Conservation (phyloP, 768 basidiomycete genomes). For the Cantharellus anzutake region DNA sequence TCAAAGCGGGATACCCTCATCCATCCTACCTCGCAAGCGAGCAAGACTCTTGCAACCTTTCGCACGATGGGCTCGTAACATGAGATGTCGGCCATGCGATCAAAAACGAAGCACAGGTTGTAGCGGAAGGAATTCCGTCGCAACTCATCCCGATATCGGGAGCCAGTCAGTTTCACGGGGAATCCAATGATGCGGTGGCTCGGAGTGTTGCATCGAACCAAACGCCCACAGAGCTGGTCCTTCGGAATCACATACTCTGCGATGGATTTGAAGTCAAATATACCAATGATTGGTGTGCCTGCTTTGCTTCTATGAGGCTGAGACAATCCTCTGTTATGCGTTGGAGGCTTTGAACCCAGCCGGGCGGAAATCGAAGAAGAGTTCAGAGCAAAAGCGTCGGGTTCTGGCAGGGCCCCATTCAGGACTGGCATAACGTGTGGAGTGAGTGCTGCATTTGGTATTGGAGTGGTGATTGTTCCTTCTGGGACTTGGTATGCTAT, state of each 20-base stretch:
- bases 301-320: background rate
- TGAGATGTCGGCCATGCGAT: slow-evolving; percentile 66
- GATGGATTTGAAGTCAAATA: slow-evolving; percentile 83
- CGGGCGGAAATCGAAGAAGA: background rate
- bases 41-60: slow-evolving; percentile 80
- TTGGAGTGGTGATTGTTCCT: slow-evolving; percentile 48
- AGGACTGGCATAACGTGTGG: background rate
- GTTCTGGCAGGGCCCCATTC: background rate
- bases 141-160: slow-evolving; percentile 26
- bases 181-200: slow-evolving; percentile 82
- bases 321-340: background rate
- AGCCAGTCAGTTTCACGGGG: slow-evolving; percentile 53
- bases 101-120: slow-evolving; percentile 91
- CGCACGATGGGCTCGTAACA: slow-evolving; percentile 93
- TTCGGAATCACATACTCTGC: slow-evolving; percentile 90
- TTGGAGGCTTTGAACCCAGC: background rate
- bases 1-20: background rate
- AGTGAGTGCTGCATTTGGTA: background rate
- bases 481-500: slow-evolving; percentile 91
- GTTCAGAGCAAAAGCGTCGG: background rate
- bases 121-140: slow-evolving; percentile 78
- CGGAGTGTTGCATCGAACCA: slow-evolving; percentile 70
- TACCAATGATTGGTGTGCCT: slow-evolving; percentile 12
- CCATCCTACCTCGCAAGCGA: slow-evolving; percentile 62
- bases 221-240: slow-evolving; percentile 63